A percentile compares a stretch with the other conserved stretches of the same genome.
phyloP scores from a whole-genome alignment of 2,329 filamentous ascomycete species.

The Amesomyces nigricolor region DNA sequence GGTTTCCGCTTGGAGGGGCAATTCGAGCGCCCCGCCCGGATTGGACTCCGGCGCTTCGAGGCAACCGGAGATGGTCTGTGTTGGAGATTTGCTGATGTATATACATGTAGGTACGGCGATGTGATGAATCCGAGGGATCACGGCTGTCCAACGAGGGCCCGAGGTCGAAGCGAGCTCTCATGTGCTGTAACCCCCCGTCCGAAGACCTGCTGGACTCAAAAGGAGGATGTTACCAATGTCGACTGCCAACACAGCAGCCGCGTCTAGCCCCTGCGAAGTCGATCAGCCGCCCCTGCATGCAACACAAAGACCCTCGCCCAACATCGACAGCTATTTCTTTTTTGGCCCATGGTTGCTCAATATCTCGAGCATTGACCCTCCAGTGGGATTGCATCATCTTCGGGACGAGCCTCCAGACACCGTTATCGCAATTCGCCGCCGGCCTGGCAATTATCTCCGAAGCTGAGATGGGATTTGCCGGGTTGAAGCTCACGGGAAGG shows the following conservation, averaged over 20 bases:
- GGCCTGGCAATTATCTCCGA: not conserved
- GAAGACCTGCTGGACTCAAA: no score
- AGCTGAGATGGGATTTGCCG: not conserved
- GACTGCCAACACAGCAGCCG: slow-evolving; percentile 4
- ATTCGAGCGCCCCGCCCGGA: slow-evolving; percentile 10
- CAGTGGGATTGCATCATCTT: slow-evolving; percentile 1
- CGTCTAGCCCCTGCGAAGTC: slow-evolving; percentile 1
- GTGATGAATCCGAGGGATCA: no score
- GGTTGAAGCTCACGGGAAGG: not conserved
- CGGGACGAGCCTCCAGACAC: not conserved
- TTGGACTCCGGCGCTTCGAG: slow-evolving; percentile 2
- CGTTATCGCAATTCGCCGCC: not conserved
- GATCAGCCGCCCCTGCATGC: not conserved
- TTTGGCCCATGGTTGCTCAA: no score
- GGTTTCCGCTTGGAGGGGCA: not conserved
- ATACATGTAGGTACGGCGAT: no score
- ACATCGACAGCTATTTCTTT: no score
- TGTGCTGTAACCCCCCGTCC: no score
- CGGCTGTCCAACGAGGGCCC: not conserved
- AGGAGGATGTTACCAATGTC: not conserved
- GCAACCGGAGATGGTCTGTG: slow-evolving; percentile 3
- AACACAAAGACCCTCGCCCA: not conserved
- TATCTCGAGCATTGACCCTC: no score
- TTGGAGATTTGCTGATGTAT: no score
- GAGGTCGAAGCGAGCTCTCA: not conserved